Evolutionary conservation across 202 grass and related monocot species (phyloP), one percentile per base, ranked within the genome.

Genomic region (Saccharum hybrid): DNA sequence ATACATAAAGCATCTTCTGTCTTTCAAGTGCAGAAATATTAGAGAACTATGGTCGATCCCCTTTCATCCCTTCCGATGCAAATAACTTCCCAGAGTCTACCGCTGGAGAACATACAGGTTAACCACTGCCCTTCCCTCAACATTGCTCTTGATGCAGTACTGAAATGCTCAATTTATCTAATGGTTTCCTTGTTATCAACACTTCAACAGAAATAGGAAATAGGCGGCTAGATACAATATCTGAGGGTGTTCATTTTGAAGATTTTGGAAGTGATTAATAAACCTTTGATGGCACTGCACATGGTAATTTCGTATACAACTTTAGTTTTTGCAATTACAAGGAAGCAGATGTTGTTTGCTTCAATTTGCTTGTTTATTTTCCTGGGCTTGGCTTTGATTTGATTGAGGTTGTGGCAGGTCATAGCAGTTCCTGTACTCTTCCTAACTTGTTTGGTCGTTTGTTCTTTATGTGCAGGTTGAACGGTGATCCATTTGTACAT

Each of bases 21-120:
- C 38, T 88, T 63, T 85, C 57, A 56, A 61, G 54, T 87, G 54
- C 68, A 99, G 96, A 99, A 77, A 99, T 99, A 88, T 79, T 99
- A 49, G 91, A 99, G 81, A 96, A 96, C 86, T 99, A 99, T 91
- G 91, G 90, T n/a, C 90, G 93, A 79, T 99, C 96, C 76, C 96
- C 96, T 88, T 99, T 94, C 74, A 94, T 99, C 79, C 88, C 85
- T 61, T 76, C 87, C 13, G 96, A 96, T 19, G 18, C 82, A 82
- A 96, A 90, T 83, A 96, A 92, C 79, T 96, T 96, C 66, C 72
- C 88, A 67, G 89, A 89, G 65, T 86, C 89, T 70, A 81, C 85
- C 71, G 76, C 52, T 74, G 91, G 93, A 81, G 91, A 94, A 75
- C 88, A 89, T 66, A 68, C 81, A 87, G 91, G 86, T 88, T 85